Conservation (phyloP, 345 rosid species). For the Litchi chinensis region DNA sequence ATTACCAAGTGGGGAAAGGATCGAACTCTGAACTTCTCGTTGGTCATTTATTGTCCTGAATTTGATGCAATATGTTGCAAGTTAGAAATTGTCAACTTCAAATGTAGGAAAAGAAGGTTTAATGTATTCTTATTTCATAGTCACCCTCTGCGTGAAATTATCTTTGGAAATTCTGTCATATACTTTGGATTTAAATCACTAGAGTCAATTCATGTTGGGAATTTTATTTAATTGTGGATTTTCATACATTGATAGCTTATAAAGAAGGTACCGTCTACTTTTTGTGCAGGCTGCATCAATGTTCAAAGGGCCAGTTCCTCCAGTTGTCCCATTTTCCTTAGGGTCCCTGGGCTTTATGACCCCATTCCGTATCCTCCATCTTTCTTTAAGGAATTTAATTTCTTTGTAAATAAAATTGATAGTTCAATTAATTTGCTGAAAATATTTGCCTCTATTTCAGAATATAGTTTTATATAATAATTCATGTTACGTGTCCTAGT, state of each 20-base stretch:
- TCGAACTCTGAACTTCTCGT: neutral
- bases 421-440: neutral
- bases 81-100: neutral
- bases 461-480: slow-evolving; percentile 1
- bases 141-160: neutral
- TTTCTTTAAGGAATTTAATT: slow-evolving; percentile 6
- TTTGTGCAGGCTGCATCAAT: slow-evolving; percentile 88
- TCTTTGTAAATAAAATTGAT: neutral
- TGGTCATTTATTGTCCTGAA: neutral
- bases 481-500: neutral
- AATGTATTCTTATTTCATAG: neutral
- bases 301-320: slow-evolving; percentile 99
- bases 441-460: slow-evolving; percentile 4
- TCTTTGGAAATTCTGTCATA: neutral
- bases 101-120: neutral
- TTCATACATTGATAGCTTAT: slow-evolving; percentile 9
- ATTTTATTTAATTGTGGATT: slow-evolving; percentile 9
- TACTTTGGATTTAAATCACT: neutral
- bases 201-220: neutral
- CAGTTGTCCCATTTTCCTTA: slow-evolving; percentile 88
- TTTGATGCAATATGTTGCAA: neutral
- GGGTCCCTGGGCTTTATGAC: slow-evolving; percentile 99
- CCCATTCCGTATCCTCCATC: slow-evolving; percentile 87
- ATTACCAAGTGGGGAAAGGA: neutral
- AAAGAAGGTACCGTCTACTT: slow-evolving; percentile 20